A percentile compares a stretch with the other conserved stretches of the same genome.
Evolutionary conservation across 208 protist genomes (phyloP).

Genomic region (Wallacemonas rigidus): DNA sequence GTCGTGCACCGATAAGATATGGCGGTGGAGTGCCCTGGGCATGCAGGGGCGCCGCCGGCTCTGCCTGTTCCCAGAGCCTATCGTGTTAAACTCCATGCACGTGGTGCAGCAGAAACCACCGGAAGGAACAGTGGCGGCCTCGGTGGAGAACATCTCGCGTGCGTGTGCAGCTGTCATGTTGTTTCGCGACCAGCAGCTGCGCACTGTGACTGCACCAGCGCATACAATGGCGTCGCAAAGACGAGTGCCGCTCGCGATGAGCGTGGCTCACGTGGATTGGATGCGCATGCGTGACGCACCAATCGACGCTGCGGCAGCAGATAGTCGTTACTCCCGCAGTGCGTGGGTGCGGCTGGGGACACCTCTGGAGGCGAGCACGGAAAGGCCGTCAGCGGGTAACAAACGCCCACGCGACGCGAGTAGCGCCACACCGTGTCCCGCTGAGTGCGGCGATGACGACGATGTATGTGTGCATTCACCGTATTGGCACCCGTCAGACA

Average conservation of each 20-base stretch:
- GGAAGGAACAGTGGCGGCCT: not conserved
- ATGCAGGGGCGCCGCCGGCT: constrained; percentile 61
- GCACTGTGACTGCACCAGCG: not conserved
- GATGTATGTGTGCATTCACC: constrained; percentile 6
- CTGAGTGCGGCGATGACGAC: constrained; percentile 2
- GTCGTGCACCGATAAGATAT: constrained; percentile 92
- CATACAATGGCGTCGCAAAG: not conserved
- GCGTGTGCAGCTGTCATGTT: not conserved
- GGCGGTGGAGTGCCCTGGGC: constrained; percentile 72
- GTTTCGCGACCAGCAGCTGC: not conserved
- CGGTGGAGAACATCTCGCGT: not conserved
- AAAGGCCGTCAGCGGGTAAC: not conserved
- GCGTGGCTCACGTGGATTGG: not conserved
- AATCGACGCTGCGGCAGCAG: not conserved
- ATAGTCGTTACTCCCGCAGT: constrained; percentile 37
- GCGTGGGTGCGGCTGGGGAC: constrained; percentile 20
- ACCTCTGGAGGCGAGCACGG: not conserved
- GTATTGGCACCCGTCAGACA: constrained; percentile 17
- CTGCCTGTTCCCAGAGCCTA: constrained; percentile 39
- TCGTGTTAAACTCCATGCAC: constrained; percentile 44
- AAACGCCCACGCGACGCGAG: constrained; percentile 8
- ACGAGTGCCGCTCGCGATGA: not conserved
- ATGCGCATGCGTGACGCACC: not conserved
- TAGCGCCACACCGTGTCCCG: not conserved
- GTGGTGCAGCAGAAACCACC: constrained; percentile 19